Percentiles rank a stretch among this genome's conserved stretches.
Conservation (phyloP, 768 basidiomycete species). For the Hypholoma sublateritium region DNA sequence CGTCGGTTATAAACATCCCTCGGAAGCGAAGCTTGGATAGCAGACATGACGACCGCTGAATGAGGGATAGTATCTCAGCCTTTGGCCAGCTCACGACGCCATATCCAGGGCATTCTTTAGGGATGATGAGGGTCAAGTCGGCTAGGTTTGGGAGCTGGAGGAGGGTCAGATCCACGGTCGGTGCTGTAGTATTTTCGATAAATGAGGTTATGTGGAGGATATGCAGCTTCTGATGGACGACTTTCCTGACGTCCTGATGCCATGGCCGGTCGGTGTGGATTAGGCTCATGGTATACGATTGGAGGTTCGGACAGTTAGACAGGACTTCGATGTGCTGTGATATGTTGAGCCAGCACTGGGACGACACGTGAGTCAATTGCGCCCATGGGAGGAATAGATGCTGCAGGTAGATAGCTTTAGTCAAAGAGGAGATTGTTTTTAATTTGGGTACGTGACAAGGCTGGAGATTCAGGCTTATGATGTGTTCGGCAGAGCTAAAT, state of each 20-base stretch:
- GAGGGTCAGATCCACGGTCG: conserved; percentile 14
- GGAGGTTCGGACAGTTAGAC: conserved; percentile 21
- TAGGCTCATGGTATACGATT: conserved; percentile 20
- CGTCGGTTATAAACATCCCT: conserved; percentile 11
- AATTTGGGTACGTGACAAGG: conserved; percentile 16
- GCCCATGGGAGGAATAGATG: conserved; percentile 16
- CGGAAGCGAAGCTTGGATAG: conserved; percentile 14
- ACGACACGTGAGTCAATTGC: conserved; percentile 21
- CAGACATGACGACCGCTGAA: conserved; percentile 19
- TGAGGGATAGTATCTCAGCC: conserved; percentile 13
- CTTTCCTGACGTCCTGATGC: conserved; percentile 6
- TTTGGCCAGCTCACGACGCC: conserved; percentile 21
- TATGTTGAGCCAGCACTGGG: conserved; percentile 23
- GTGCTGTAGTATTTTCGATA: conserved; percentile 16
- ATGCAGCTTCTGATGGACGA: conserved; percentile 14
- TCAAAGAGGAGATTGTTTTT: conserved; percentile 16
- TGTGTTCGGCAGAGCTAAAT: conserved; percentile 18
- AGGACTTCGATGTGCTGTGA: conserved; percentile 25
- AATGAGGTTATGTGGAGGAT: conserved; percentile 21
- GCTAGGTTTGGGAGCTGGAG: conserved; percentile 20
- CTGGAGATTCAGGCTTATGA: conserved; percentile 11
- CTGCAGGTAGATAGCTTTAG: conserved; percentile 17
- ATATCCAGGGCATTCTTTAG: conserved; percentile 21
- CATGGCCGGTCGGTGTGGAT: conserved; percentile 14
- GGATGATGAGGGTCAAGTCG: conserved; percentile 19